phyloP scores from a whole-genome alignment of 192 early-diverging fungal genomes.

The Cetraspora pellucida region DNA sequence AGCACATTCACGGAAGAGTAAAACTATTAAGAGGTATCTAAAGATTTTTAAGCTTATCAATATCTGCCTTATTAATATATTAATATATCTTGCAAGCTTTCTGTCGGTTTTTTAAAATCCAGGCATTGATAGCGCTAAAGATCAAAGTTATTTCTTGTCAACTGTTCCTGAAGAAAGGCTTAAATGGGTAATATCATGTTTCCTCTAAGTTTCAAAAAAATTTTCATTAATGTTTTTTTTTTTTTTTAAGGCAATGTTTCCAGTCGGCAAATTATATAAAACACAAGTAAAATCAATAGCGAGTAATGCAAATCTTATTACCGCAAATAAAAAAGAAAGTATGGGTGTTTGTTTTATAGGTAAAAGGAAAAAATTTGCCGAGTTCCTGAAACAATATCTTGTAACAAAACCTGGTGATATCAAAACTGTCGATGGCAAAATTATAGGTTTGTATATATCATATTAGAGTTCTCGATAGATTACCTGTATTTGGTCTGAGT shows the following conservation, averaged over 20 bases:
- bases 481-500: no score
- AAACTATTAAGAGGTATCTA: conserved; percentile 47
- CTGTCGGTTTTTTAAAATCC: neutral
- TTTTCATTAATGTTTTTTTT: neutral
- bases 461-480: no score
- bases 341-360: conserved; percentile 98
- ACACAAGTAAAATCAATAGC: conserved; percentile 75
- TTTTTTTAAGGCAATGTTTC: conserved; percentile 67
- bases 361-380: conserved; percentile 71
- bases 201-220: neutral
- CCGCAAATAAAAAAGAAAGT: conserved; percentile 76
- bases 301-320: conserved; percentile 51
- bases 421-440: conserved; percentile 30
- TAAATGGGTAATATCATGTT: conserved; percentile 23
- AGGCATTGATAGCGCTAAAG: conserved; percentile 70
- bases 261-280: conserved; percentile 77
- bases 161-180: conserved; percentile 56
- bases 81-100: neutral
- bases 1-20: conserved; percentile 24
- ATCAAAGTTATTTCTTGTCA: conserved; percentile 94
- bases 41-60: neutral
- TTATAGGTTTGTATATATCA: conserved; percentile 32
- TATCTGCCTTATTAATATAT: neutral
- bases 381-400: conserved; percentile 66
- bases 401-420: conserved; percentile 32